A percentile compares a stretch with the other conserved stretches of the same genome.
Evolutionary conservation across 371 early-diverging fungal genomes (phyloP).

Genomic region (Rhizopus sp.): DNA sequence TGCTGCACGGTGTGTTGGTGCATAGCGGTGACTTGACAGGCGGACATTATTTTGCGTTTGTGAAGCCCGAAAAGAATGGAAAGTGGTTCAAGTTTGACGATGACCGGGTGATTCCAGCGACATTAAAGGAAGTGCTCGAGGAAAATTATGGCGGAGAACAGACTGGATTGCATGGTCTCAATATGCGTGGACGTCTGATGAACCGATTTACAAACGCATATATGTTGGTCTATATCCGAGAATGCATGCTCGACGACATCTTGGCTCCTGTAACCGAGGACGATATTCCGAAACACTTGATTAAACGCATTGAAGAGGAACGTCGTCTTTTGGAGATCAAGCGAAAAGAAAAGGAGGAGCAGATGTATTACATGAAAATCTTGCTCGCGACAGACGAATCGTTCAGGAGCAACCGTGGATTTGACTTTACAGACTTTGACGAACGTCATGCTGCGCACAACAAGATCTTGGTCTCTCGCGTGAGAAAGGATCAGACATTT

Average conservation of each 20-base stretch:
- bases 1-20: conserved; percentile 93
- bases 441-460: conserved; percentile 27
- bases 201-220: conserved; percentile 95
- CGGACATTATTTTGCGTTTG: conserved; percentile 96
- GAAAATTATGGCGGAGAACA: conserved; percentile 93
- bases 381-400: conserved; percentile 63
- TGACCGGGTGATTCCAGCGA: conserved; percentile 88
- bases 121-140: conserved; percentile 87
- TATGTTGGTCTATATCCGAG: conserved; percentile 95
- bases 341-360: conserved; percentile 68
- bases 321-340: conserved; percentile 46
- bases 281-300: conserved; percentile 83
- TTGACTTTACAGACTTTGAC: conserved; percentile 68
- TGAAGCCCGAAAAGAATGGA: conserved; percentile 78
- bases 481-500: conserved; percentile 37
- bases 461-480: conserved; percentile 7
- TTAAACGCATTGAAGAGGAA: conserved; percentile 59
- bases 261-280: conserved; percentile 63
- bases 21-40: conserved; percentile 95
- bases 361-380: conserved; percentile 63
- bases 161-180: conserved; percentile 25
- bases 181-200: conserved; percentile 26
- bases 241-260: conserved; percentile 70
- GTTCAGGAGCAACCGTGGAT: conserved; percentile 74
- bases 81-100: conserved; percentile 96